Evolutionary conservation across 2,329 filamentous ascomycete genomes (phyloP), one percentile per base, ranked within the genome.

Genomic region (Colletotrichum sp.): DNA sequence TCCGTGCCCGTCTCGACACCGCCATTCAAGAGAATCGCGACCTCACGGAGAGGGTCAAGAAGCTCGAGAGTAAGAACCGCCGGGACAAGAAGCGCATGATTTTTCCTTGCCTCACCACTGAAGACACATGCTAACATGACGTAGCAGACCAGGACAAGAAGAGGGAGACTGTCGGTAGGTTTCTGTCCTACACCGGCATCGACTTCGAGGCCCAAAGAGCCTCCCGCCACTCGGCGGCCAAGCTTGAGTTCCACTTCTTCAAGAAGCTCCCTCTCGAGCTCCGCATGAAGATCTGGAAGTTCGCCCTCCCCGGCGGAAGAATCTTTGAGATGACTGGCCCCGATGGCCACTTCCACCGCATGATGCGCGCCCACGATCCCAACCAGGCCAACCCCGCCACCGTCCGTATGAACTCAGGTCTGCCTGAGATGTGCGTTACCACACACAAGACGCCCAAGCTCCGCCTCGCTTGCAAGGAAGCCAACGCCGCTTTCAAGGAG

Each of bases 211-310:
- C 49, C 39, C 59, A 59, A 36, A 72, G 28, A 62, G 39, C 13
- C 44, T 59, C 36, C 6, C 74, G 72, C 8, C 70, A 74, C 60
- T 63, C 36, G 13, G 39, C 24, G 21, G 30, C 36, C 69, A 76
- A 55, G 26, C 34, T 44, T 18, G 66, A 74, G 57, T 78, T 78
- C 16, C 28, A 49, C 13, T 34, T 63, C 32, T 78, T 78, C 21
- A 57, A 44, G 34, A 69, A 69, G 28, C 72, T 78, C 15, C 77
- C 77, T 1, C 28, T 69, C 32, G 77, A 78, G 72, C 70, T 78
- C 16, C 77, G 77, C 13, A 77, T 71, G 55, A 77, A 69, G 66
- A 78, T 78, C 18, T 78, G 77, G 77, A 77, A 78, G 66, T 32
- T 76, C 21, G 75, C 76, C 7, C 72, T 78, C 10, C 77, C 76